Base-by-base conservation (phyloP, 2,329 filamentous ascomycete species). In the Aquanectria penicillioides region DNA sequence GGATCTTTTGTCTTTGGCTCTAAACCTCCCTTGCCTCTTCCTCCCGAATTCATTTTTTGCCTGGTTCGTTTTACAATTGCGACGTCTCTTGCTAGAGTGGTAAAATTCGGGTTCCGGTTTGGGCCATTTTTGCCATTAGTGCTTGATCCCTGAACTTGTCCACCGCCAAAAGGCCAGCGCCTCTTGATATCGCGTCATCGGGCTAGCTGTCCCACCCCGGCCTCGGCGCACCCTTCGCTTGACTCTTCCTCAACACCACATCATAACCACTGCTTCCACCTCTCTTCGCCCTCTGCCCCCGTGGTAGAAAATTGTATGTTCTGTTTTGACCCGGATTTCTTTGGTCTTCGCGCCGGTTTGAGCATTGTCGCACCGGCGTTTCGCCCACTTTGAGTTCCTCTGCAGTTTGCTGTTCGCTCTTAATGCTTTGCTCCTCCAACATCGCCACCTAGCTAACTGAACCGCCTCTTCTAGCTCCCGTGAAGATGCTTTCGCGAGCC, bases 401-500 rank as follows among this genome's bases (percentile, higher is more conserved):
- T 12, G 23, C 5, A 8, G n/a, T 36, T 41, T 25, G 10, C 22
- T 8, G 13, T 13, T 25, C 23, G n/a, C 17, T 25, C 10, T 50
- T 20, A 25, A 51, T 52, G 22, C 28, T 36, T 9, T 44, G 34
- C 33, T 25, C 38, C 31, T 5, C 49, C 22, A 37, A 22, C 5
- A 28, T 38, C 37, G 41, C 63, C 62, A 38, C 57, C 47, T 34
- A 58, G 10, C 17, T 38, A n/a, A n/a, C n/a, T n/a, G n/a, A n/a
- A n/a, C 17, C 38, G 31, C 15, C 48, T 20, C 43, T 25, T 22
- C 28, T 28, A 69, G 65, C 51, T 18, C 47, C 62, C n/a, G 44
- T 56, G 57, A 61, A 41, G 33, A 70, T 70, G 68, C 62, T 64
- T 44, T 69, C 68, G 25, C 62, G 58, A 36, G 59, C 67, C 36